phyloP scores from a whole-genome alignment of 192 early-diverging fungal genomes.

The Podila epicladia region DNA sequence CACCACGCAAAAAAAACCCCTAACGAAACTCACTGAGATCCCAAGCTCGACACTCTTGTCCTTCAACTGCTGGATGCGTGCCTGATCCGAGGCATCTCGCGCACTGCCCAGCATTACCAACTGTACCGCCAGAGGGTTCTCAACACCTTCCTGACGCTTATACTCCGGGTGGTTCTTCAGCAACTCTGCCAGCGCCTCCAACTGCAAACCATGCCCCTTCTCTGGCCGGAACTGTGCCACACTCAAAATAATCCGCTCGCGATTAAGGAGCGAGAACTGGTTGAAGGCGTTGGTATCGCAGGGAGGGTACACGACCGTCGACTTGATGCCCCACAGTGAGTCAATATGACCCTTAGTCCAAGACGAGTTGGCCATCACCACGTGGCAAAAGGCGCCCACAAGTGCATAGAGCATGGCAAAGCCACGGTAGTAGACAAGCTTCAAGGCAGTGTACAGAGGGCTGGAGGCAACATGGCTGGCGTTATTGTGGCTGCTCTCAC shows the following conservation, averaged over 20 bases:
- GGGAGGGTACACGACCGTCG: conserved; percentile 89
- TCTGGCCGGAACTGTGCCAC: conserved; percentile 98
- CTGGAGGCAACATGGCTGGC: conserved; percentile 63
- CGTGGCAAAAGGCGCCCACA: conserved; percentile 81
- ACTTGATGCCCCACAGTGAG: conserved; percentile 78
- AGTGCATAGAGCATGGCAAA: conserved; percentile 83
- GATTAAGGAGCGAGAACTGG: conserved; percentile 59
- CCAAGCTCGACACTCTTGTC: conserved; percentile 57
- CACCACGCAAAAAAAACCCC: not conserved
- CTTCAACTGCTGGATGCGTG: conserved; percentile 68
- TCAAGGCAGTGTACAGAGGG: conserved; percentile 62
- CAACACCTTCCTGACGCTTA: conserved; percentile 8
- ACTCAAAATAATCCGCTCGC: conserved; percentile 77
- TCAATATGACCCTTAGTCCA: conserved; percentile 96
- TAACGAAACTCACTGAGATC: conserved; percentile 58
- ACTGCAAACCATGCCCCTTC: conserved; percentile 89
- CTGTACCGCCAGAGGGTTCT: conserved; percentile 42
- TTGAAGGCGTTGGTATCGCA: conserved; percentile 83
- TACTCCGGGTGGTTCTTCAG: conserved; percentile 68
- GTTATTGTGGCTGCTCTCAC: conserved; percentile 69
- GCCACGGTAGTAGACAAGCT: conserved; percentile 83
- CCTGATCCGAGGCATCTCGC: conserved; percentile 82
- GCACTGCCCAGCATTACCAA: conserved; percentile 90
- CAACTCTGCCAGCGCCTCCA: conserved; percentile 76
- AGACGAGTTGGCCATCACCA: conserved; percentile 94